A percentile compares a stretch with the other conserved stretches of the same genome.
Evolutionary conservation across 768 basidiomycete genomes (phyloP).

Genomic region (Lentinula guzmanii): DNA sequence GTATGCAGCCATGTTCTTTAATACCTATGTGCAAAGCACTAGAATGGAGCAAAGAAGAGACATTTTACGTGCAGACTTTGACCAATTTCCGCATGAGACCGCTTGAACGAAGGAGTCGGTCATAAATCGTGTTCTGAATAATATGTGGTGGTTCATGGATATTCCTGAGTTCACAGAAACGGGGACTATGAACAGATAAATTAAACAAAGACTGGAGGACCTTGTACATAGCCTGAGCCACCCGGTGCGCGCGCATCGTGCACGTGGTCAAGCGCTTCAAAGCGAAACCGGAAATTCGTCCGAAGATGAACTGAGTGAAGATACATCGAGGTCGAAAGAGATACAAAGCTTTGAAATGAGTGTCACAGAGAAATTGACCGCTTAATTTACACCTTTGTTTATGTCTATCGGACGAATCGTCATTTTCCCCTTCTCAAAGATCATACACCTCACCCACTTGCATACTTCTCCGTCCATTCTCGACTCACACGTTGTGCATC

Average conservation of each 20-base stretch:
- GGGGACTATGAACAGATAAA: background rate
- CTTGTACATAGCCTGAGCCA: background rate
- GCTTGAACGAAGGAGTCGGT: background rate
- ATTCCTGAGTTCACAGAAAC: background rate
- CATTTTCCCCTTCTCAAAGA: background rate
- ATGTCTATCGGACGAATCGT: background rate
- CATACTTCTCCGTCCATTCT: constrained; percentile 95
- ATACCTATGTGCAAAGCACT: too few species aligned
- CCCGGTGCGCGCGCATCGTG: background rate
- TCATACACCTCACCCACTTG: constrained; percentile 19
- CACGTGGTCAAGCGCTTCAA: background rate
- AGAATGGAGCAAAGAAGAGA: background rate
- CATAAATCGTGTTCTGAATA: background rate
- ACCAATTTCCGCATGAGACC: background rate
- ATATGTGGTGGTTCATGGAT: background rate
- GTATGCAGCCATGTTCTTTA: too few species aligned
- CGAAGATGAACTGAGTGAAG: background rate
- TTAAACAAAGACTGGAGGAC: background rate
- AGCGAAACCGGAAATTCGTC: background rate
- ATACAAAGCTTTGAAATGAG: background rate
- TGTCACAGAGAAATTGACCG: background rate
- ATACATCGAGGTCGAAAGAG: background rate
- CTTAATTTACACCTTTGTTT: background rate
- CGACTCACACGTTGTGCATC: constrained; percentile 88
- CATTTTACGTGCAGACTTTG: background rate